Evolutionary conservation across 371 early-diverging fungal species (phyloP).

Genomic region (Apophysomyces variabilis): DNA sequence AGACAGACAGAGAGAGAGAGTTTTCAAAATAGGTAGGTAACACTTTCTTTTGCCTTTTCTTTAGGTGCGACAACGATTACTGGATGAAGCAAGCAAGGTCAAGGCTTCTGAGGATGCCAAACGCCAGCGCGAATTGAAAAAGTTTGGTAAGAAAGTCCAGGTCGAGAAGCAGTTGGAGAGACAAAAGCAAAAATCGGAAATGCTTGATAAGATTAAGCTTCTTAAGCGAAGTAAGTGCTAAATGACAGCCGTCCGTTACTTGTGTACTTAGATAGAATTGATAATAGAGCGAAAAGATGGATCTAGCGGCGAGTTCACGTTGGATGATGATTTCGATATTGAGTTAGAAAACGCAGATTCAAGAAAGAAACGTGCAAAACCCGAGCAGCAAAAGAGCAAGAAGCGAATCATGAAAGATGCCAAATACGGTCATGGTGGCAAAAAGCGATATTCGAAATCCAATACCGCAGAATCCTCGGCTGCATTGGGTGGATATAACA

Average conservation of each 20-base stretch:
- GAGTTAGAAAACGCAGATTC: conserved; percentile 70
- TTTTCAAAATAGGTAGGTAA: background rate
- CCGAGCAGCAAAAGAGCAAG: conserved; percentile 41
- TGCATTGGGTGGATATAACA: conserved; percentile 60
- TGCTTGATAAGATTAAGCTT: conserved; percentile 87
- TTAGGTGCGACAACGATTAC: conserved; percentile 76
- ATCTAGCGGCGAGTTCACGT: conserved; percentile 39
- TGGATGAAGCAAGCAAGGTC: conserved; percentile 81
- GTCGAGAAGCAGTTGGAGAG: conserved; percentile 82
- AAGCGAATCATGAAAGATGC: conserved; percentile 57
- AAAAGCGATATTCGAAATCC: conserved; percentile 75
- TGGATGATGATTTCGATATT: conserved; percentile 86
- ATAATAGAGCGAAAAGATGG: conserved; percentile 65
- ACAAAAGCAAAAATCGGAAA: conserved; percentile 82
- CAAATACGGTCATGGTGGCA: conserved; percentile 92
- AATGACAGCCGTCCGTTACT: no score
- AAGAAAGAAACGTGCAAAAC: conserved; percentile 37
- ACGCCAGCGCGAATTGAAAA: conserved; percentile 86
- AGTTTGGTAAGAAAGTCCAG: conserved; percentile 98
- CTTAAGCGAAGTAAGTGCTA: conserved; percentile 82
- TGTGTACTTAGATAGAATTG: background rate
- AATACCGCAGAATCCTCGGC: conserved; percentile 83
- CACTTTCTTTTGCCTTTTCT: background rate
- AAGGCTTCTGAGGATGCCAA: conserved; percentile 87
- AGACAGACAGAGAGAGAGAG: background rate